phyloP scores from a whole-genome alignment of 2,329 filamentous ascomycete genomes.

The Aspergillus texensis region DNA sequence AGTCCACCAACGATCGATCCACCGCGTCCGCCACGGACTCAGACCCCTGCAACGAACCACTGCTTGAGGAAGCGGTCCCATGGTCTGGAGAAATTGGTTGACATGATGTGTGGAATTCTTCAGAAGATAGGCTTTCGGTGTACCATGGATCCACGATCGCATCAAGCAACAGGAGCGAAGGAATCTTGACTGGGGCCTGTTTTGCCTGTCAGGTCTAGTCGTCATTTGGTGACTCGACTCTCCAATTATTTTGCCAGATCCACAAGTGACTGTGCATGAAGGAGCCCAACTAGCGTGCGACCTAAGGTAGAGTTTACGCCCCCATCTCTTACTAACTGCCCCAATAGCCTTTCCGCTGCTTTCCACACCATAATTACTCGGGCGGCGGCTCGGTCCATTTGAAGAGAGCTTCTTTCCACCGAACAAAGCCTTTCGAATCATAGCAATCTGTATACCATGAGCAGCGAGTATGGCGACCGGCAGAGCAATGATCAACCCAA shows the following conservation, averaged over 20 bases:
- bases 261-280: slow-evolving; percentile 7
- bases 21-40: not conserved
- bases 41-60: not conserved
- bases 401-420: not conserved
- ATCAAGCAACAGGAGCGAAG: not conserved
- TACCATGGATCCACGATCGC: not conserved
- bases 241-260: not conserved
- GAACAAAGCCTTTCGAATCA: slow-evolving; percentile 1
- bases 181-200: not conserved
- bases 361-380: slow-evolving; percentile 1
- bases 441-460: slow-evolving; percentile 8
- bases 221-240: not conserved
- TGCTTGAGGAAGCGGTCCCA: not conserved
- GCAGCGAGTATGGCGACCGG: slow-evolving; percentile 4
- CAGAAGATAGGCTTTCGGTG: not conserved
- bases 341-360: not conserved
- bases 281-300: not conserved
- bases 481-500: slow-evolving; percentile 1
- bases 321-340: not conserved
- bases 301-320: slow-evolving; percentile 1
- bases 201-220: not conserved
- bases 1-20: not conserved
- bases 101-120: not conserved
- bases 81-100: not conserved
- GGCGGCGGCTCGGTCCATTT: not conserved